Base-by-base conservation (phyloP, 202 grass and related monocot species). In the Setaria italica region DNA sequence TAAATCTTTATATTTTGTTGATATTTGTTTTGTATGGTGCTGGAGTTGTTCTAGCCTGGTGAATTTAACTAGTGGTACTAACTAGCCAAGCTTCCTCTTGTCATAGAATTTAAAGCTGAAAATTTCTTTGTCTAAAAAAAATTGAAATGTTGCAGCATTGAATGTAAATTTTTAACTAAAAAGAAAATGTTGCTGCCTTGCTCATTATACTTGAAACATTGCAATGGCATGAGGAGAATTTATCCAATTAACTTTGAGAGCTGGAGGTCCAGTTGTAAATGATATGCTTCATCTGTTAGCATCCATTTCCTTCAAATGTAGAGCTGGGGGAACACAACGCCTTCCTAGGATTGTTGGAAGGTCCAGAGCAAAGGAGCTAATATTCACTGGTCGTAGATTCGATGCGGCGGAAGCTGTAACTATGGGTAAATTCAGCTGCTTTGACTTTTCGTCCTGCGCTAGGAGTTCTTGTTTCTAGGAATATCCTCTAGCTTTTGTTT, bases 301-400 rank as follows among this genome's bases (percentile, higher is more conserved):
- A 72, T 35, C 20, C 16, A 70, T 80, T 62, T 88, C 25, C 43
- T 81, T 32, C 64, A 72, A 81, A 72, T 81, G 64, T 65, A 99
- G 93, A 87, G 96, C 93, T 79, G 93, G 96, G 45, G 93, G 93
- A 15, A 99, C 93, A 16, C 97, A 96, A 21, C 91, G 92, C 43
- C 90, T 99, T 89, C 93, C 97, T 75, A 92, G 97, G 81, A 90
- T 99, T 74, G 88, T 96, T 78, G 97, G 97, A 81, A 92, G 70
- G 62, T 85, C 90, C 53, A 87, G 82, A 82, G 94, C 97, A 63
- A 99, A 96, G 82, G 97, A 99, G 62, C 84, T 96, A 53, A 94
- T 96, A 94, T 91, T 96, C 88, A 99, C 89, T 45, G 94, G 88
- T 3, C 92, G 90, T 74, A 90, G 88, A 83, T 91, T 99, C 76